Evolutionary conservation across 83 land plant species (phyloP).

Genomic region (Thuja plicata): DNA sequence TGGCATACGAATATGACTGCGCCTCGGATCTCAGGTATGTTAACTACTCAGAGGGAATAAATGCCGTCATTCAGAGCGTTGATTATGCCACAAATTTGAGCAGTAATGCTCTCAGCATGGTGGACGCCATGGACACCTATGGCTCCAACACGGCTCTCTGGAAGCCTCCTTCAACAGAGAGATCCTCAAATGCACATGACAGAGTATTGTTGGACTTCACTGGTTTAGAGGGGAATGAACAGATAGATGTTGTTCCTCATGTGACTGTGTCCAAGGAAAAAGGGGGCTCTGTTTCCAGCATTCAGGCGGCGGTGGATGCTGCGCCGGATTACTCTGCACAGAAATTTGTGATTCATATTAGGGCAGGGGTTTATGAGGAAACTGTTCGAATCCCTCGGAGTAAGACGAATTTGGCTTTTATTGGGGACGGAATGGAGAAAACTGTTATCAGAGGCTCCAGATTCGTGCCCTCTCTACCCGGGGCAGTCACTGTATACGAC

Average conservation of each 20-base stretch:
- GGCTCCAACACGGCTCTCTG: conserved; percentile 10
- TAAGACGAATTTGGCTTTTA: conserved; percentile 36
- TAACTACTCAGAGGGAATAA: not conserved
- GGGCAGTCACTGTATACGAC: conserved; percentile 31
- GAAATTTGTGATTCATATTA: conserved; percentile 17
- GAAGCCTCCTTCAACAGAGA: conserved; percentile 17
- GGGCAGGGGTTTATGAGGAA: conserved; percentile 29
- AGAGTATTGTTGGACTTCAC: not conserved
- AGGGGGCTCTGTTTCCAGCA: conserved; percentile 2
- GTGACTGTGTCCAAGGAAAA: conserved; percentile 9
- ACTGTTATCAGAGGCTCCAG: conserved; percentile 39
- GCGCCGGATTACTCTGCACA: conserved; percentile 13
- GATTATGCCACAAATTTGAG: conserved; percentile 10
- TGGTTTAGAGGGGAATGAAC: not conserved
- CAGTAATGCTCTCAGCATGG: conserved; percentile 27
- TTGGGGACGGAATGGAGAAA: conserved; percentile 47
- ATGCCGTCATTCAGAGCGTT: not conserved
- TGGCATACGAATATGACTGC: conserved; percentile 25
- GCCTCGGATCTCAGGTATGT: conserved; percentile 23
- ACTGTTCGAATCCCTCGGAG: conserved; percentile 25
- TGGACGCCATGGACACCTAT: conserved; percentile 4
- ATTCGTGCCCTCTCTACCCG: conserved; percentile 24
- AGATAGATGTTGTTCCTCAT: not conserved
- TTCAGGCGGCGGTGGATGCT: conserved; percentile 26
- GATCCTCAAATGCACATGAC: not conserved